phyloP scores from a whole-genome alignment of 148 eudicot genomes.

The Rhododendron ovatum region DNA sequence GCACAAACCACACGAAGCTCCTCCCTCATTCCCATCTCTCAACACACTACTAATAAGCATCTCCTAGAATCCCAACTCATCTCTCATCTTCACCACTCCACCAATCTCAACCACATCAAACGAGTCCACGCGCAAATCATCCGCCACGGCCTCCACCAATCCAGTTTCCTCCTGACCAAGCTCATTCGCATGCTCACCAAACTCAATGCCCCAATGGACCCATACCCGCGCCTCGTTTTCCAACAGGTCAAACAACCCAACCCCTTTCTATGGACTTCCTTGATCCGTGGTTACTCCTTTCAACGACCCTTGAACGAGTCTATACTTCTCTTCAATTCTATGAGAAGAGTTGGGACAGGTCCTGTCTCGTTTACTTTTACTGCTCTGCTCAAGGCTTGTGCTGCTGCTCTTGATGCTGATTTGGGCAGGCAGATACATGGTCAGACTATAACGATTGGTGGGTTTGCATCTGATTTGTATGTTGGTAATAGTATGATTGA shows the following conservation, averaged over 20 bases:
- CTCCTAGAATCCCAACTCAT: slow-evolving; percentile 26
- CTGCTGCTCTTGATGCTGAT: slow-evolving; percentile 13
- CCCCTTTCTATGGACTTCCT: slow-evolving; percentile 47
- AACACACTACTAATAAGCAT: slow-evolving; percentile 1
- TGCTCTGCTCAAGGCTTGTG: slow-evolving; percentile 42
- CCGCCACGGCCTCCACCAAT: slow-evolving; percentile 29
- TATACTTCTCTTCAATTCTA: slow-evolving; percentile 20
- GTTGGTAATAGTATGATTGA: slow-evolving; percentile 42
- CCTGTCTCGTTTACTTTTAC: slow-evolving; percentile 44
- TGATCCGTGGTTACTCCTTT: slow-evolving; percentile 43
- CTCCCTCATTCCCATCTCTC: slow-evolving; percentile 6
- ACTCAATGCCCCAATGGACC: slow-evolving; percentile 19
- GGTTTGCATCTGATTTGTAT: slow-evolving; percentile 38
- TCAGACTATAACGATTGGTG: slow-evolving; percentile 38
- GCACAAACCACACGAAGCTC: not conserved
- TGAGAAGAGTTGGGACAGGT: slow-evolving; percentile 29
- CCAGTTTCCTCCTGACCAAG: slow-evolving; percentile 38
- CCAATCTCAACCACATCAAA: slow-evolving; percentile 23
- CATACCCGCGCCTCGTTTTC: slow-evolving; percentile 31
- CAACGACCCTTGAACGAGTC: slow-evolving; percentile 23
- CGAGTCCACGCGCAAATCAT: slow-evolving; percentile 38
- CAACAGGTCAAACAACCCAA: slow-evolving; percentile 32
- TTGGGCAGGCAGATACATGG: slow-evolving; percentile 48
- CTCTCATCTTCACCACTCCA: slow-evolving; percentile 26
- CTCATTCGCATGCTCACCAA: slow-evolving; percentile 43